phyloP scores from a whole-genome alignment of 75 land plant species.

The Cupressus sempervirens region DNA sequence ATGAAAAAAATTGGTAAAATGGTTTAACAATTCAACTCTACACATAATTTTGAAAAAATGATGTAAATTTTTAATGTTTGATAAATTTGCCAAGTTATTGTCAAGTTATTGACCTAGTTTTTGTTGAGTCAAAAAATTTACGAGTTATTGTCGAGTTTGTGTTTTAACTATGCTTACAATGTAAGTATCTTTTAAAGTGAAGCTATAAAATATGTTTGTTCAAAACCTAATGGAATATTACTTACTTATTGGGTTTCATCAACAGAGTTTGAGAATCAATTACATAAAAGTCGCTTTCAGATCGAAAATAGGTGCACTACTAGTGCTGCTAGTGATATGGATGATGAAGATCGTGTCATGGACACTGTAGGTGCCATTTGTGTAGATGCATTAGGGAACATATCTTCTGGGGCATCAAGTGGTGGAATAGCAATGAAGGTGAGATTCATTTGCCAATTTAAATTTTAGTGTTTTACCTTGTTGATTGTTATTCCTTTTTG shows the following conservation, averaged over 20 bases:
- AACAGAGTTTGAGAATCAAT: neutral
- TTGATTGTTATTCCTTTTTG: neutral
- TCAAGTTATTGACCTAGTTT: too few species aligned
- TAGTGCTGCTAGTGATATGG: neutral
- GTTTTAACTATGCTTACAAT: neutral
- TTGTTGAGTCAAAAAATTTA: too few species aligned
- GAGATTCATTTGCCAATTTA: slow-evolving; percentile 20
- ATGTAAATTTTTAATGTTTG: too few species aligned
- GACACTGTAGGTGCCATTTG: slow-evolving; percentile 98
- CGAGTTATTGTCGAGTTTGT: too few species aligned
- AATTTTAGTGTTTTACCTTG: neutral
- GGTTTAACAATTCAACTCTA: too few species aligned
- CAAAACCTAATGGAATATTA: neutral
- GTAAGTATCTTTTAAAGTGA: neutral
- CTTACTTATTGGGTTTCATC: neutral
- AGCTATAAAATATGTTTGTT: too few species aligned
- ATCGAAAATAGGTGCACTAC: neutral
- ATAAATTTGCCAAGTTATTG: too few species aligned
- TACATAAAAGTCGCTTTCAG: neutral
- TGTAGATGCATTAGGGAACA: slow-evolving; percentile 66
- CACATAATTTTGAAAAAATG: too few species aligned
- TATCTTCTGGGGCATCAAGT: slow-evolving; percentile 92
- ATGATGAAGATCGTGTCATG: slow-evolving; percentile 53
- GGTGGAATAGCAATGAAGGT: slow-evolving; percentile 99
- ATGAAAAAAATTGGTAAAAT: too few species aligned